A percentile compares a stretch with the other conserved stretches of the same genome.
Conservation (phyloP, 768 basidiomycete genomes). For the Podaxis sp. region DNA sequence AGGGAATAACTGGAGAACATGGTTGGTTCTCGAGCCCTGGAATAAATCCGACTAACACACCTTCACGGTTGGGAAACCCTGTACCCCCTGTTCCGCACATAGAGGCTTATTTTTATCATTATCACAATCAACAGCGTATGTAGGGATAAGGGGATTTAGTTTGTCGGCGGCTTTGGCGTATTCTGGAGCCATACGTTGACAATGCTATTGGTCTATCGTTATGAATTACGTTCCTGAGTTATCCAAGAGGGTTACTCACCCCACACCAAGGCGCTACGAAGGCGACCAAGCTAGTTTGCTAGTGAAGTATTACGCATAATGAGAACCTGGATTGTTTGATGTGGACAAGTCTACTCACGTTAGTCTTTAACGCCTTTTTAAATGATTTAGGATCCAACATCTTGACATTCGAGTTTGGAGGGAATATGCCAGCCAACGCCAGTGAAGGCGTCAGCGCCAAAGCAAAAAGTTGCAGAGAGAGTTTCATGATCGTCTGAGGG, state of each 20-base stretch:
- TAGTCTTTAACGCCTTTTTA: constrained; percentile 68
- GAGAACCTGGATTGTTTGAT: neutral
- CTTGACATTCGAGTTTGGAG: constrained; percentile 59
- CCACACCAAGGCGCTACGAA: constrained; percentile 97
- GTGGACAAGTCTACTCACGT: constrained; percentile 47
- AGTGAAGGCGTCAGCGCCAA: constrained; percentile 44
- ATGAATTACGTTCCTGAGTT: neutral
- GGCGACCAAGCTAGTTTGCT: constrained; percentile 80
- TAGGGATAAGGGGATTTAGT: constrained; percentile 78
- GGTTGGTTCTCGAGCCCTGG: too few species aligned
- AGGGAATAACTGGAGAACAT: constrained; percentile 62
- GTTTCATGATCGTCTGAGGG: constrained; percentile 25
- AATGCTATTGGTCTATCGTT: constrained; percentile 56
- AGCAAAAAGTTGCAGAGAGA: constrained; percentile 36
- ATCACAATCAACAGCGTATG: constrained; percentile 95
- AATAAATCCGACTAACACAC: constrained; percentile 30
- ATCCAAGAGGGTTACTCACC: constrained; percentile 41
- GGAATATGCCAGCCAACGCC: constrained; percentile 50
- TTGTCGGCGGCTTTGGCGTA: constrained; percentile 79
- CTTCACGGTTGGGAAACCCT: constrained; percentile 95
- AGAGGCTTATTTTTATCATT: constrained; percentile 75
- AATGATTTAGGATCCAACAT: constrained; percentile 71
- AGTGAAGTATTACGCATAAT: neutral
- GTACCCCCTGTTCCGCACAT: constrained; percentile 74
- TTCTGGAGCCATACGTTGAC: constrained; percentile 83